These are phyloP conservation scores for Neospermospora avenae DNA, from an alignment of 2,329 filamentous ascomycete genomes.

Conservation along the genomic window DNA sequence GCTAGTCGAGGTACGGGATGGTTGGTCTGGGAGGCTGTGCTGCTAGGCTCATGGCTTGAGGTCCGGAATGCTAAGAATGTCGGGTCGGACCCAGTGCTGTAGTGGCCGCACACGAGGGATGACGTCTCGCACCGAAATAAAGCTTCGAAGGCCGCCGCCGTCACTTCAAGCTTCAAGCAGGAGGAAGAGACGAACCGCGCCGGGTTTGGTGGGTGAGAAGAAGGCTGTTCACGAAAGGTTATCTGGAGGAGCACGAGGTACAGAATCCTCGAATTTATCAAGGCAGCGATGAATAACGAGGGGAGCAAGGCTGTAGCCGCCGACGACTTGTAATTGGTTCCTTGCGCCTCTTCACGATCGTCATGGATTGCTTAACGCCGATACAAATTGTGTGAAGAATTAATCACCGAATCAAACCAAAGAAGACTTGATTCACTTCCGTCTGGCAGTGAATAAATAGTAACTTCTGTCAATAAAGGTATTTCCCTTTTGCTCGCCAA, in stretches of 20 bases:
- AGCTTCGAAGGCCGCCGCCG: neutral
- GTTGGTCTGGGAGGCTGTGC: neutral
- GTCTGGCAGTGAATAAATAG: no score
- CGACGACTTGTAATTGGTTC: neutral
- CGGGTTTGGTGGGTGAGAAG: neutral
- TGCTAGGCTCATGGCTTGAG: neutral
- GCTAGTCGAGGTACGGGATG: conserved; percentile 5
- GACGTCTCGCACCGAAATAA: neutral
- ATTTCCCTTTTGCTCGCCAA: neutral
- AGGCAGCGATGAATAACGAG: neutral
- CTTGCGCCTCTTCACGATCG: neutral
- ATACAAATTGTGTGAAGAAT: neutral
- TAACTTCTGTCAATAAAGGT: no score
- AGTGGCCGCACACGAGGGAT: neutral
- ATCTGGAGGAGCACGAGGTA: neutral
- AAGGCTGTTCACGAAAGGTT: neutral
- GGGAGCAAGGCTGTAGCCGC: neutral
- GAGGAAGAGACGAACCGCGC: neutral
- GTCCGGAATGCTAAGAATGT: no score
- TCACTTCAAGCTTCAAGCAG: neutral
- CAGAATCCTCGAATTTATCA: neutral
- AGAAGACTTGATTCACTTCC: neutral
- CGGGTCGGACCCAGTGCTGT: neutral
- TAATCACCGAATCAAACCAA: neutral
- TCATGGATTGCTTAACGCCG: neutral